Evolutionary conservation across 78 protist species (phyloP).

Genomic region (Dictyostelium intermedium): DNA sequence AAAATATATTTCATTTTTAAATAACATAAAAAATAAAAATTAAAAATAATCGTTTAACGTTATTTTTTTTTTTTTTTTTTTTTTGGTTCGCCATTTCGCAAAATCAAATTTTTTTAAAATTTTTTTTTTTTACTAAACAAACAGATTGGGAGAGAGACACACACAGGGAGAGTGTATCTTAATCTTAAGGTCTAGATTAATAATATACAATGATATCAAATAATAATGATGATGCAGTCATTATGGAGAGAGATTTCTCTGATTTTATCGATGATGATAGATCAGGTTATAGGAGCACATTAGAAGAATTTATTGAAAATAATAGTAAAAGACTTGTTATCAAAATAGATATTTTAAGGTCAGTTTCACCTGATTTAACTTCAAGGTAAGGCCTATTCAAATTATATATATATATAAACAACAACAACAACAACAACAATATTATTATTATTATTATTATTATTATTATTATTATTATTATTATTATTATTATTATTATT

Average conservation of each 20-base stretch:
- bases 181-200: background rate
- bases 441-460: no score
- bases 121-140: no score
- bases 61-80: no score
- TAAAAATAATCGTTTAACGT: no score
- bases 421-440: no score
- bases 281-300: background rate
- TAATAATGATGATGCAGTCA: background rate
- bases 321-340: constrained; percentile 9
- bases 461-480: no score
- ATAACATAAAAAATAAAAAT: no score
- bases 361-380: background rate
- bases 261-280: background rate
- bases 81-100: no score
- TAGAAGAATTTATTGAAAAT: constrained; percentile 24
- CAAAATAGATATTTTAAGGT: constrained; percentile 27
- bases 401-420: background rate
- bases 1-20: no score
- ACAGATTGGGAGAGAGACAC: background rate
- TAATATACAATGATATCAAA: background rate
- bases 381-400: background rate
- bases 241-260: constrained; percentile 15
- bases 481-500: background rate
- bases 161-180: background rate
- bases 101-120: no score